Base-by-base conservation (phyloP, 352 stramenopile genomes). In the Aphanomyces invadans region DNA sequence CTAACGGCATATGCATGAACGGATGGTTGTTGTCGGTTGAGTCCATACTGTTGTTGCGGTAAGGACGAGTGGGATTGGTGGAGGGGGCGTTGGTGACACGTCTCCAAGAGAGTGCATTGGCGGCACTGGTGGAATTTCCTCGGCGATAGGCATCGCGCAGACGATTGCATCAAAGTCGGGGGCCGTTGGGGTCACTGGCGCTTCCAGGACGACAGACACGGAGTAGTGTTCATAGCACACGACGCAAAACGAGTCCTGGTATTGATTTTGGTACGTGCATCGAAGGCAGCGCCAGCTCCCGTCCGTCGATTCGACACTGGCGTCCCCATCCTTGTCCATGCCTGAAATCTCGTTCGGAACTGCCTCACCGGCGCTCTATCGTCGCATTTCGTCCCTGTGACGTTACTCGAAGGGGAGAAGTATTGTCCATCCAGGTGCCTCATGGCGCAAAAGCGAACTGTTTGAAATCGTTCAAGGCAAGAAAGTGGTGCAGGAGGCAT, bases 161-260 rank as follows among this genome's bases (percentile, higher is more conserved):
- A 57, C 49, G 23, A 57, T 38, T n/a, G 12, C 7, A n/a, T 57
- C 23, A 26, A 57, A 57, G 19, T 67, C 60, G 32, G 60, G 60
- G 23, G 60, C 60, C 9, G 60, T 59, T 4, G 60, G 60, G 7
- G 38, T 23, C 9, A 25, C n/a, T 19, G 45, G 29, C 9, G n/a
- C 29, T 23, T 56, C 42, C 10, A 21, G 10, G 11, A 44, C 38
- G 3, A 67, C 60, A 0, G 60, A 67, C 23, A 67, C 42, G 3
- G 60, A 67, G 38, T 67, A 67, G 38, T 67, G 60, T 25, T 67
- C 60, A 31, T n/a, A 67, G 60, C 60, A 67, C 2, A 57, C 33
- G 28, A 29, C 42, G 32, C 60, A 67, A 44, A 67, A 67, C 32
- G 60, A 67, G 33, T 67, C 60, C 54, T 67, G n/a, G 32, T 59